Evolutionary conservation across 768 basidiomycete species (phyloP).

Genomic region (Macrocybe gigantea): DNA sequence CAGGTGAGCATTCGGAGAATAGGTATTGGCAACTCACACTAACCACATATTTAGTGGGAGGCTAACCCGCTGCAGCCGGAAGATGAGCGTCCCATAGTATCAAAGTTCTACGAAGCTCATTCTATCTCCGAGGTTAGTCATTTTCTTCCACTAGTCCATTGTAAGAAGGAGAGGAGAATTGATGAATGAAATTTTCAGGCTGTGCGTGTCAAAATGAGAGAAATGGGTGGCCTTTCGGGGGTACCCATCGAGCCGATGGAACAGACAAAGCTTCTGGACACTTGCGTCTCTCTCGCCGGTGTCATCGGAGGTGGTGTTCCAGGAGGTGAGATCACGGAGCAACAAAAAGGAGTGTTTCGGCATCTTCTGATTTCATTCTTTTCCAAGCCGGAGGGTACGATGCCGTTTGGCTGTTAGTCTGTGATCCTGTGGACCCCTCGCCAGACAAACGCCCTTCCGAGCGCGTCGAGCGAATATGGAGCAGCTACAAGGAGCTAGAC

Average conservation of each 20-base stretch:
- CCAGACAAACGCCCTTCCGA: slow-evolving; percentile 45
- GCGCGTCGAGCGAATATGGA: slow-evolving; percentile 68
- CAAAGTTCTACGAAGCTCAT: slow-evolving; percentile 55
- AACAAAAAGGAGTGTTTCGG: background rate
- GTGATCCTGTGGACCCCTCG: slow-evolving; percentile 46
- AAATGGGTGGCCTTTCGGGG: slow-evolving; percentile 70
- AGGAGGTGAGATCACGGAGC: slow-evolving; percentile 60
- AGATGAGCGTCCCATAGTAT: slow-evolving; percentile 38
- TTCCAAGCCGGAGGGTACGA: slow-evolving; percentile 90
- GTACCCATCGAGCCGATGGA: slow-evolving; percentile 89
- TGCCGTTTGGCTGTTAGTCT: slow-evolving; percentile 89
- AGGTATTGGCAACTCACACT: background rate
- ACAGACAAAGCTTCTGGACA: slow-evolving; percentile 80
- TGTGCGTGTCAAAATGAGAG: slow-evolving; percentile 75
- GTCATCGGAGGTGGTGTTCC: slow-evolving; percentile 95
- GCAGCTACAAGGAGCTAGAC: slow-evolving; percentile 48
- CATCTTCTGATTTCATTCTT: background rate
- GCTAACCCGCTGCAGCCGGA: slow-evolving; percentile 48
- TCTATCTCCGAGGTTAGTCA: slow-evolving; percentile 48
- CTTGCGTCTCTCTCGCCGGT: slow-evolving; percentile 71
- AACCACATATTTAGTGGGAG: slow-evolving; percentile 40
- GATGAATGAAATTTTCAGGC: slow-evolving; percentile 31
- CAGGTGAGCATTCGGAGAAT: slow-evolving; percentile 31
- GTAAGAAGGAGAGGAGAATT: no score
- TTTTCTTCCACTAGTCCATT: background rate